Conservation (phyloP, 352 stramenopile genomes). For the Phytophthora nicotianae region DNA sequence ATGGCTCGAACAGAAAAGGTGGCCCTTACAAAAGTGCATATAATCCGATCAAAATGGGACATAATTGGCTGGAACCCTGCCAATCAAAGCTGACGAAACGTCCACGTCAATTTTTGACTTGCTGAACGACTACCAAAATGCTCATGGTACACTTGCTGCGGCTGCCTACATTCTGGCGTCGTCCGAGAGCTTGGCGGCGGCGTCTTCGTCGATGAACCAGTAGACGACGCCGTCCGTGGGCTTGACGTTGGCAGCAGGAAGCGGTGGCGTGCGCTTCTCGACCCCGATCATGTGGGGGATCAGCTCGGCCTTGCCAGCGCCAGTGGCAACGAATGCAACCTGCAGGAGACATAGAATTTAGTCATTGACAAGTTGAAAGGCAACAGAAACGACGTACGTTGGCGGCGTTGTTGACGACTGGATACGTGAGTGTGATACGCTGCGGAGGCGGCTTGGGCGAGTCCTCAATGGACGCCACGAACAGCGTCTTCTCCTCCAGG, state of each 20-base stretch:
- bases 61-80: background rate
- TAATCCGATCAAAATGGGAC: background rate
- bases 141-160: conserved; percentile 4
- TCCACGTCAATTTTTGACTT: conserved; percentile 6
- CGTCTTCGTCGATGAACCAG: conserved; percentile 88
- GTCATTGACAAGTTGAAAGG: background rate
- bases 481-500: conserved; percentile 82
- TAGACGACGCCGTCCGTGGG: conserved; percentile 73
- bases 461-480: conserved; percentile 96
- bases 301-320: conserved; percentile 87
- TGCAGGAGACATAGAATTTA: conserved; percentile 42
- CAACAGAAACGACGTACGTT: conserved; percentile 54
- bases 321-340: conserved; percentile 92
- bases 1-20: background rate
- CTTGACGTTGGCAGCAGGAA: conserved; percentile 78
- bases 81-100: conserved; percentile 7
- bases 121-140: conserved; percentile 2
- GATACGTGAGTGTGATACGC: conserved; percentile 97
- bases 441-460: conserved; percentile 97
- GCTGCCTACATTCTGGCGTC: conserved; percentile 37
- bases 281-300: conserved; percentile 83
- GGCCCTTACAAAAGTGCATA: background rate
- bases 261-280: conserved; percentile 58
- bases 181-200: conserved; percentile 61
- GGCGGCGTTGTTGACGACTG: conserved; percentile 92